A percentile compares a stretch with the other conserved stretches of the same genome.
Evolutionary conservation across 2,329 filamentous ascomycete genomes (phyloP).

Genomic region (Verticillium albo-atrum): DNA sequence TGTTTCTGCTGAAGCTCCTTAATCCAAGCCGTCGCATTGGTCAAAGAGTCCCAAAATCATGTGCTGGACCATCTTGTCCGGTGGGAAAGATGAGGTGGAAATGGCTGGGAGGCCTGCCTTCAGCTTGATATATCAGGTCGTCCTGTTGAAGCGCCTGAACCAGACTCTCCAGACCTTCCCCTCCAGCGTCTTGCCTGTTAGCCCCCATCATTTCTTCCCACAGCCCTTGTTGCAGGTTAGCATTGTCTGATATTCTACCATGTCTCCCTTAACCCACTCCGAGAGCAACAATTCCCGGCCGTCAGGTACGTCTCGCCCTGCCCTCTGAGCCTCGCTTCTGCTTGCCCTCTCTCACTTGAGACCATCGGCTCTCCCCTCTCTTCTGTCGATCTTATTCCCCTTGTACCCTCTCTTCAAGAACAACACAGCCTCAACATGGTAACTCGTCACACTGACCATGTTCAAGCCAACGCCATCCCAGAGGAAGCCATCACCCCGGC

Average conservation of each 20-base stretch:
- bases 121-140: conserved; percentile 1
- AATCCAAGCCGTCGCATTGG: background rate
- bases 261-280: background rate
- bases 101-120: background rate
- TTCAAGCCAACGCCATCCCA: background rate
- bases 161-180: background rate
- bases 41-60: background rate
- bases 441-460: background rate
- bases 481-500: background rate
- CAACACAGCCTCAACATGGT: background rate
- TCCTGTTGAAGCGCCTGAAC: background rate
- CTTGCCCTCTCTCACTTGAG: background rate
- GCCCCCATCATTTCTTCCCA: background rate
- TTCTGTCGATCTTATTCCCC: background rate
- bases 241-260: background rate
- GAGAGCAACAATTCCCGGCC: background rate
- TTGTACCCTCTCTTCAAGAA: background rate
- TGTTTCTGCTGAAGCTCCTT: background rate
- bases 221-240: background rate
- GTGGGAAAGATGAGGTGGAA: background rate
- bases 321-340: background rate
- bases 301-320: background rate
- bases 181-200: background rate
- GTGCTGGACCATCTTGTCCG: background rate
- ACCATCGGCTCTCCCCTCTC: background rate